Base-by-base conservation (phyloP, 495 filamentous ascomycete genomes). In the Aspergillus olivimuriae region DNA sequence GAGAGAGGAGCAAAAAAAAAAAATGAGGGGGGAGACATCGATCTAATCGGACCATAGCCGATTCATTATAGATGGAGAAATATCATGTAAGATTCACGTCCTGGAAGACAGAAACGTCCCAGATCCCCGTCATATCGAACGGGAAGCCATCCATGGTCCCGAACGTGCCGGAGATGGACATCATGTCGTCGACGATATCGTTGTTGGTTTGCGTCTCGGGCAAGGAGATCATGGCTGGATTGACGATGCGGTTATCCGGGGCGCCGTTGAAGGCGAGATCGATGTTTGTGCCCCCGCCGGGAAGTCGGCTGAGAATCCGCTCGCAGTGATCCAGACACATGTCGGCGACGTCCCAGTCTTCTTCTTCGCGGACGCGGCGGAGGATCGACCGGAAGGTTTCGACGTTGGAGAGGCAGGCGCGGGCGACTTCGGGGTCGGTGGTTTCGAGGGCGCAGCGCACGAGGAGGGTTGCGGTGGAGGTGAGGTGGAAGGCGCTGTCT, bases 271-370 rank as follows among this genome's bases (percentile, higher is more conserved):
- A 34, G 33, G 4, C 22, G 3, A 45, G 44, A 24, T 44, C 51
- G 26, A 47, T 26, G 20, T 30, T 43, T 40, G 20, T 46, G 22
- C 44, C 48, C 31, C 46, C 48, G 34, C 61, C 57, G 4, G 66
- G 66, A 17, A 71, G 63, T 31, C 66, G 52, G 57, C 62, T 64
- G 50, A 71, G 65, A 48, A 73, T 66, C 14, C 63, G 60, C 30
- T 73, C 67, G 50, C 71, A 75, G 49, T 75, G 68, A 30, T 75
- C 74, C 14, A 77, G 57, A 38, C 74, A 77, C 62, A 74, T 71
- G 38, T 72, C 66, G 7, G 72, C 74, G 2, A 76, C 61, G 43
- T 77, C 74, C 72, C 72, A 77, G 51, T 73, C 71, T 47, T 76
- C 66, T 44, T 74, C 63, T 43, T 77, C 70, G 11, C 61, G 61